phyloP scores from a whole-genome alignment of 1,139 yeast species.

The Pichia sp. region DNA sequence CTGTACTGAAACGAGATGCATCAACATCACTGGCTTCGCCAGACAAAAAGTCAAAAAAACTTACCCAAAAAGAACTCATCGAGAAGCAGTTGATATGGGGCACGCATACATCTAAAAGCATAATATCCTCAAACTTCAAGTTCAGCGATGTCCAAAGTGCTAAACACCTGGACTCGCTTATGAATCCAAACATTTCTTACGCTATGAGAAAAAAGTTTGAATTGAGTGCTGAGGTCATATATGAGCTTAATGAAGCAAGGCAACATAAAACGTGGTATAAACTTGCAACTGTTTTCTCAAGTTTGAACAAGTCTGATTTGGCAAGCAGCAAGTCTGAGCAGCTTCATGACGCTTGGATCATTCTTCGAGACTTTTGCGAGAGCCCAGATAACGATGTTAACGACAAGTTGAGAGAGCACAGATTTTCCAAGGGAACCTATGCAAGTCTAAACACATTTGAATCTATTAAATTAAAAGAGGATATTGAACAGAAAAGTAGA shows the following conservation, averaged over 20 bases:
- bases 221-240: slow-evolving; percentile 65
- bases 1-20: slow-evolving; percentile 29
- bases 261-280: slow-evolving; percentile 48
- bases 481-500: slow-evolving; percentile 55
- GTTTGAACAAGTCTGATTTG: slow-evolving; percentile 44
- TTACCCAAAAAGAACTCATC: slow-evolving; percentile 18
- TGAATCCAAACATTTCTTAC: slow-evolving; percentile 32
- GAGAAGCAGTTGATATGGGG: slow-evolving; percentile 29
- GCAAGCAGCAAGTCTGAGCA: slow-evolving; percentile 62
- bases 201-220: slow-evolving; percentile 56
- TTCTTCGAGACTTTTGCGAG: slow-evolving; percentile 33
- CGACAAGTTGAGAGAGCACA: slow-evolving; percentile 9
- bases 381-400: slow-evolving; percentile 10
- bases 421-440: slow-evolving; percentile 11
- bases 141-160: slow-evolving; percentile 28
- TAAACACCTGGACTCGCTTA: slow-evolving; percentile 20
- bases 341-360: slow-evolving; percentile 60
- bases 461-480: slow-evolving; percentile 39
- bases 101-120: slow-evolving; percentile 22
- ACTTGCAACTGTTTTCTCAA: slow-evolving; percentile 49
- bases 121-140: slow-evolving; percentile 30
- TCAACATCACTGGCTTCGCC: slow-evolving; percentile 14
- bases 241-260: slow-evolving; percentile 66
- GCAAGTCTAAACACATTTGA: slow-evolving; percentile 29
- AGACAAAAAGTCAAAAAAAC: slow-evolving; percentile 20